Conservation (phyloP, 1,284 basidiomycete genomes). For the Ceratobasidium papillatum region DNA sequence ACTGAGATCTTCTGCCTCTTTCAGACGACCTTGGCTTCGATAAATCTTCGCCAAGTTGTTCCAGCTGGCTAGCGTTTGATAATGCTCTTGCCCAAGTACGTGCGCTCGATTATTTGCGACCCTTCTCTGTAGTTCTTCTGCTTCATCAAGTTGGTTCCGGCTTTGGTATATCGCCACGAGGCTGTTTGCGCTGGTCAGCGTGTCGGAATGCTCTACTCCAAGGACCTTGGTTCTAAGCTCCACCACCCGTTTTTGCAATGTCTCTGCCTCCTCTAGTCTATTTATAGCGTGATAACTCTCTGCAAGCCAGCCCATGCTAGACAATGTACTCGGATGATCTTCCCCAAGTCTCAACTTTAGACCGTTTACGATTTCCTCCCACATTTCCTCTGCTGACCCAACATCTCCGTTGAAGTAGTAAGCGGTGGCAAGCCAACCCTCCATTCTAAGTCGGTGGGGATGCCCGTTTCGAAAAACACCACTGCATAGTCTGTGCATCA, state of each 20-base stretch:
- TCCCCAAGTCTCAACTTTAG: neutral
- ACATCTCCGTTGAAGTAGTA: too few species aligned
- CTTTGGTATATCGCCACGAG: neutral
- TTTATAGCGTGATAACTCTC: neutral
- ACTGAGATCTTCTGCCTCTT: neutral
- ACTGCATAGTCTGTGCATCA: too few species aligned
- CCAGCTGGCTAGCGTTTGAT: neutral
- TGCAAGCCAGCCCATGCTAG: conserved; percentile 3
- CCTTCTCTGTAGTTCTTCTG: neutral
- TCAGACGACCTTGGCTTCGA: neutral
- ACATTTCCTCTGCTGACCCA: too few species aligned
- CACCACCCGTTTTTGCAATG: neutral
- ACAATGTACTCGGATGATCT: neutral
- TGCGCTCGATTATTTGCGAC: too few species aligned
- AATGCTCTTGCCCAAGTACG: too few species aligned
- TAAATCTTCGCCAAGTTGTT: neutral
- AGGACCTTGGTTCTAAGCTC: neutral
- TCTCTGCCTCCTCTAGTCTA: neutral
- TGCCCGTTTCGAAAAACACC: too few species aligned
- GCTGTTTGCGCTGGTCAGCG: neutral
- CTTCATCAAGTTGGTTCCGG: neutral
- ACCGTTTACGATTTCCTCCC: too few species aligned
- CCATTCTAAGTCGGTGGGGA: too few species aligned
- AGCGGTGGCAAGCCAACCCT: too few species aligned
- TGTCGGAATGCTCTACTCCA: neutral